Base-by-base conservation (phyloP, 306 rosid species). In the Sicyos baderoa region DNA sequence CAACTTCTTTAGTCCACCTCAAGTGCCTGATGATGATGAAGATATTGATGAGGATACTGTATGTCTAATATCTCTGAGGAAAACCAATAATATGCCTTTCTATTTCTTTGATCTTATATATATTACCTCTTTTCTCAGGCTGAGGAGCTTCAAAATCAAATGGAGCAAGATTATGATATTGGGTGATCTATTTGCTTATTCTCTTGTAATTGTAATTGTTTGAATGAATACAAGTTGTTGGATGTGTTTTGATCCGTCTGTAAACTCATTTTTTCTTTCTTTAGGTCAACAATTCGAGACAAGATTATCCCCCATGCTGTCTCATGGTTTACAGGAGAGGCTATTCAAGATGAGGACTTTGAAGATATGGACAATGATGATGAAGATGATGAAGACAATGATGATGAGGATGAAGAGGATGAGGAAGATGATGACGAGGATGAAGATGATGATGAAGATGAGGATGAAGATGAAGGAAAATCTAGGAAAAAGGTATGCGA, bases 301-400 rank as follows among this genome's bases (percentile, higher is more conserved):
- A 89, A 89, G 86, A 84, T 91, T 70, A 91, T 91, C 42, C 96
- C 97, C 5, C 96, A 89, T 82, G 97, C 97, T 7, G 97, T 89
- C 16, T 91, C 97, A 7, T 91, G 97, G 97, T 91, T 79, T 78
- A 91, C 97, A 1, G 97, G 96, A 18, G 97, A 91, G 82, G 97
- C 97, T 19, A 82, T 80, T 72, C 84, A 89, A 53, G 91, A 76
- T 21, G 97, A 91, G 44, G 96, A 89, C 68, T 82, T 85, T 77
- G 97, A 76, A 11, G 97, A 89, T 40, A 70, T 89, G 32, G 96
- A 87, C 17, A 93, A 81, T 14, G 95, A 89, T 1, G 96, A 85
- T 0, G 96, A 88, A 0, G 93, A 86, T 0, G 88, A 81, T 0
- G 88, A 76, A 0, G 88, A 78, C 0, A 74, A 49, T 2, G 91